These are phyloP conservation scores for Balamuthia mandrillaris DNA, from an alignment of 208 protist genomes.

Conservation along the genomic window DNA sequence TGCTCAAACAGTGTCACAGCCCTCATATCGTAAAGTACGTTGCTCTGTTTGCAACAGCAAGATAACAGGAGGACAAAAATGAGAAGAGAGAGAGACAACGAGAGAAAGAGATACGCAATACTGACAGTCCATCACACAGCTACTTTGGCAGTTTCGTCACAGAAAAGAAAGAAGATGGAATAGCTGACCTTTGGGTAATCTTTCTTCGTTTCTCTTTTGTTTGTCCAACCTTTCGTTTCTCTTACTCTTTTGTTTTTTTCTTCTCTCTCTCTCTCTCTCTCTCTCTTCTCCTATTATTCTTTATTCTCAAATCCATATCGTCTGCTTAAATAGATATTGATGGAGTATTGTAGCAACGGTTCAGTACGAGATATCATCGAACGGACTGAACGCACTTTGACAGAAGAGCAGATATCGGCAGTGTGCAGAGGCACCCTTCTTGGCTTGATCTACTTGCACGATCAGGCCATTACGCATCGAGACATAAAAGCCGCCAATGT, in stretches of 20 bases:
- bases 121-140: too few species aligned
- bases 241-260: too few species aligned
- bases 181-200: constrained; percentile 3
- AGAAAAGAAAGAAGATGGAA: neutral
- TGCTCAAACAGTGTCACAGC: too few species aligned
- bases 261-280: too few species aligned
- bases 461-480: neutral
- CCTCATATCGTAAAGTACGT: too few species aligned
- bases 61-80: too few species aligned
- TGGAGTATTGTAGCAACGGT: constrained; percentile 32
- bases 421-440: neutral
- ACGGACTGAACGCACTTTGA: neutral
- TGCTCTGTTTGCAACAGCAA: too few species aligned
- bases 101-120: too few species aligned
- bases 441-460: neutral
- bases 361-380: constrained; percentile 21
- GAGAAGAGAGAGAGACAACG: too few species aligned
- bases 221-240: neutral
- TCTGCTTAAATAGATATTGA: too few species aligned
- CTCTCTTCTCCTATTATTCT: too few species aligned
- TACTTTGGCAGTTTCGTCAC: constrained; percentile 16
- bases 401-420: neutral
- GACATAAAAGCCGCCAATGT: constrained; percentile 32
- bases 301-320: too few species aligned
- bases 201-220: neutral